Base-by-base conservation (phyloP, 2,329 filamentous ascomycete genomes). In the Beauveria varroae region DNA sequence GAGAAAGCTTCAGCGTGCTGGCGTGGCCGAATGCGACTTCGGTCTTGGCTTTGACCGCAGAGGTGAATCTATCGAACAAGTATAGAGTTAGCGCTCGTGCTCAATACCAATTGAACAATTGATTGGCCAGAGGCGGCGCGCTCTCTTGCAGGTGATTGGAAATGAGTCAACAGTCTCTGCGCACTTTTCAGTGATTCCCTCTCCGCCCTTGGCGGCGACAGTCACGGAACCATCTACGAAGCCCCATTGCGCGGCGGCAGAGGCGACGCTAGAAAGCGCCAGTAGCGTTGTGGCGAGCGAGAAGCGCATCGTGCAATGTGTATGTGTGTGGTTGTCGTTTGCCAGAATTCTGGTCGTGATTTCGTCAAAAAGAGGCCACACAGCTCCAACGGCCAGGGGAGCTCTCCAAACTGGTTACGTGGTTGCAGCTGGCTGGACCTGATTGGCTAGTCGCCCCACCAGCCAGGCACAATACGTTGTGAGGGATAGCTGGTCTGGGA, bases 1-100 rank as follows among this genome's bases (percentile, higher is more conserved):
- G 78, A 66, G 86, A 76, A 66, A 99, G 78, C 79, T 95, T 96
- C 70, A 98, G 79, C 47, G 86, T 86, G 71, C 96, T 92, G 59
- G 83, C 74, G 59, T 81, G 75, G 64, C 86, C 84, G 64, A 98
- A 79, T 12, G 80, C 74, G 47, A 97, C 72, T 14, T 86, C 76
- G 55, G 84, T 84, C 57, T 84, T 76, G 64, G 93, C 79, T 20
- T 86, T 82, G 9, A 82, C 78, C 64, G 81, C 82, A 22, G 80
- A 75, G 63, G 76, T 78, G 66, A 92, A 80, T 62, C 87, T 91
- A 68, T 37, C 3, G 40, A 37, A 24, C n/a, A 8, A 52, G 64
- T 2, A 28, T 43, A 34, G 41, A 12, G 52, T 72, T 60, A 73
- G 69, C 61, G 64, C 63, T 62, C 63, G 51, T 5, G 20, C 62